Conservation (phyloP, 176 grass and related monocot genomes). For the Aechmea fasciata region DNA sequence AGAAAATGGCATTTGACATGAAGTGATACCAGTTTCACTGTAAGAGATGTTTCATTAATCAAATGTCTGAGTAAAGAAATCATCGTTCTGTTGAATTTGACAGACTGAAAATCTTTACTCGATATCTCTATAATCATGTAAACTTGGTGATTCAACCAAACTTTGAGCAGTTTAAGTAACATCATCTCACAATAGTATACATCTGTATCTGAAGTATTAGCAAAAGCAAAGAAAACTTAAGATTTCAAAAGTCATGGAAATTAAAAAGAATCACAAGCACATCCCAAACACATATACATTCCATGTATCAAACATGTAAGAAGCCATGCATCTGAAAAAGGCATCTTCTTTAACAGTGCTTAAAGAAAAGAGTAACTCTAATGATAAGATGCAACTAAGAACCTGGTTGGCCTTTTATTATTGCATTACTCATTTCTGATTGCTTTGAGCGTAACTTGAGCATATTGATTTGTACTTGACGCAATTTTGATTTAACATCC, state of each 20-base stretch:
- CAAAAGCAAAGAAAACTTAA: neutral
- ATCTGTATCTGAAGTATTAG: neutral
- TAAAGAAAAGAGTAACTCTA: neutral
- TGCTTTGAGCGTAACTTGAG: constrained; percentile 54
- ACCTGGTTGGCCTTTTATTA: constrained; percentile 35
- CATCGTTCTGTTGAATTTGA: too few species aligned
- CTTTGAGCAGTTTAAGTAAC: neutral
- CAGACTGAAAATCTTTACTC: too few species aligned
- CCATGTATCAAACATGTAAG: neutral
- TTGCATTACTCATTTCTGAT: constrained; percentile 33
- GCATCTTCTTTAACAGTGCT: neutral
- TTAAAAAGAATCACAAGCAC: neutral
- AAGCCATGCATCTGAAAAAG: neutral
- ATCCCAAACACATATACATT: neutral
- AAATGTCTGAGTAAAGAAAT: too few species aligned
- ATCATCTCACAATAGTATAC: neutral
- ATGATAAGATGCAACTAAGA: neutral
- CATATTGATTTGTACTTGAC: constrained; percentile 43
- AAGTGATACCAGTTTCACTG: too few species aligned
- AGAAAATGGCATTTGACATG: too few species aligned
- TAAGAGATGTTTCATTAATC: too few species aligned
- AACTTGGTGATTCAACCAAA: neutral
- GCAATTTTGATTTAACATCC: constrained; percentile 54
- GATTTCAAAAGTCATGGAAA: neutral
- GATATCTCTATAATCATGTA: neutral